A percentile compares a stretch with the other conserved stretches of the same genome.
phyloP scores from a whole-genome alignment of 2,329 filamentous ascomycete genomes.

The Xylaria sp. region DNA sequence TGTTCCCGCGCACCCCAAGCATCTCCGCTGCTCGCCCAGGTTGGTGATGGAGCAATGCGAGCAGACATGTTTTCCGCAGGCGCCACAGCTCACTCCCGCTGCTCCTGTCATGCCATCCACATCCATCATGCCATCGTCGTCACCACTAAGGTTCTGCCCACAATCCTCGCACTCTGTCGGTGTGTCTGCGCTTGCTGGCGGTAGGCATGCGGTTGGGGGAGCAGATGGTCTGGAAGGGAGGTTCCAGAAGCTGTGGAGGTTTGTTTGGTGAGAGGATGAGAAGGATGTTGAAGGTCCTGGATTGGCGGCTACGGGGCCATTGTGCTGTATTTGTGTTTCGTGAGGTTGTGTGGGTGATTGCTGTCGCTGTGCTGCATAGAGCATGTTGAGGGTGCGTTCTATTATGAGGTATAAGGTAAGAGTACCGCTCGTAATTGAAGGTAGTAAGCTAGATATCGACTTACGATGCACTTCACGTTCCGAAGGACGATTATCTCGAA shows the following conservation, averaged over 20 bases:
- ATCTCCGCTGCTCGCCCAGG: conserved; percentile 64
- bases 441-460: conserved; percentile 44
- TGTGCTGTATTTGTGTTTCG: conserved; percentile 30
- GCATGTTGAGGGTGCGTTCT: conserved; percentile 68
- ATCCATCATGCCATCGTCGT: conserved; percentile 45
- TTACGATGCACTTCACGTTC: conserved; percentile 66
- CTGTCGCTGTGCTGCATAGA: conserved; percentile 65
- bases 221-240: conserved; percentile 56
- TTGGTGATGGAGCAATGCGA: conserved; percentile 70
- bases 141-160: conserved; percentile 48
- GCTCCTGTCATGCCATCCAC: conserved; percentile 54
- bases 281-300: conserved; percentile 24
- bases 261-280: conserved; percentile 56
- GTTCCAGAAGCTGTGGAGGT: conserved; percentile 71
- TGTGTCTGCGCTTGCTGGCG: conserved; percentile 34
- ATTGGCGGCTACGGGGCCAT: conserved; percentile 31
- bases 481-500: conserved; percentile 68
- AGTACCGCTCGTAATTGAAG: conserved; percentile 1
- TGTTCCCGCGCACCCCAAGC: conserved; percentile 62
- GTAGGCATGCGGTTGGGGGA: conserved; percentile 43
- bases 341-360: conserved; percentile 36
- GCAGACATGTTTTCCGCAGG: conserved; percentile 67
- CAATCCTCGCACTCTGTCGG: conserved; percentile 66
- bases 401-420: conserved; percentile 39
- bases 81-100: conserved; percentile 56